phyloP scores from a whole-genome alignment of 495 filamentous ascomycete species.

The Sordaria brevicollis region DNA sequence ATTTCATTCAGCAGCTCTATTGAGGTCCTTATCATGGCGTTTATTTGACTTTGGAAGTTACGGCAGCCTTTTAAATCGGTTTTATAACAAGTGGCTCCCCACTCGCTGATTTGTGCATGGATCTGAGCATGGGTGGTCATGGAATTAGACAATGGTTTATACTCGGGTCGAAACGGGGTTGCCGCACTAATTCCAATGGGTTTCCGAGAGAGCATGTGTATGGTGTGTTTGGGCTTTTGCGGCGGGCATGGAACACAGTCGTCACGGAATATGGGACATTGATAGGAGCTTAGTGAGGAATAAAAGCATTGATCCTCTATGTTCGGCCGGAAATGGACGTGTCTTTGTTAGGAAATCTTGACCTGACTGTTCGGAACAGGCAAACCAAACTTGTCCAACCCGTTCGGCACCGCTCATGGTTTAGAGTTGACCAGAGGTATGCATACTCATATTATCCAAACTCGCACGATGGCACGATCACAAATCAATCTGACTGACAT shows the following conservation, averaged over 20 bases:
- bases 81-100: background rate
- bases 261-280: background rate
- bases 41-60: background rate
- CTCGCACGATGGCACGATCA: background rate
- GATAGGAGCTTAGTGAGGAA: background rate
- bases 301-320: background rate
- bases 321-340: background rate
- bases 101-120: background rate
- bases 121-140: background rate
- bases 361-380: background rate
- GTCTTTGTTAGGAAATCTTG: background rate
- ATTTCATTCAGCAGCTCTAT: background rate
- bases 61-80: background rate
- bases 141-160: background rate
- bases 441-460: background rate
- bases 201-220: background rate
- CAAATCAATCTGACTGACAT: background rate
- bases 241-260: background rate
- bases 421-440: background rate
- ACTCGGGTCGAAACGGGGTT: background rate
- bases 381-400: background rate
- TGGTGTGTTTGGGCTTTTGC: background rate
- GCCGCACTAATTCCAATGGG: background rate
- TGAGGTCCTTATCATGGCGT: background rate
- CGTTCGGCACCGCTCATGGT: background rate